Percentiles rank a stretch among this genome's conserved stretches.
Evolutionary conservation across 2,329 filamentous ascomycete species (phyloP).

Genomic region (Fusarium staphyleae): DNA sequence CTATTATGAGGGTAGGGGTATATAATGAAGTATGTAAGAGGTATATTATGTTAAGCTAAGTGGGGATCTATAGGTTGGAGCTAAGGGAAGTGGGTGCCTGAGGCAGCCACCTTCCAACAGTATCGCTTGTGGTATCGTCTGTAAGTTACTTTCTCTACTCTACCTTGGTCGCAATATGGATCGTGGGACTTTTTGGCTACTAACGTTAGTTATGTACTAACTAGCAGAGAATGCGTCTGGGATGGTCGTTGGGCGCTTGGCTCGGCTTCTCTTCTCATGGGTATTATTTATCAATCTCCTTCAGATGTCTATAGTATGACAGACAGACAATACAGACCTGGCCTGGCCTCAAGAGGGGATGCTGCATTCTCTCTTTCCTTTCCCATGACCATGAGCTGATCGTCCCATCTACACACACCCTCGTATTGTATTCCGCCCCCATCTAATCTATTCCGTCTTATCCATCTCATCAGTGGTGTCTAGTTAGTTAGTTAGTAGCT

Average conservation of each 20-base stretch:
- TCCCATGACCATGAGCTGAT: constrained; percentile 8
- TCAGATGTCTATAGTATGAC: not conserved
- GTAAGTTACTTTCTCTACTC: not conserved
- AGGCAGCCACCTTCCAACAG: too few relatives aligned
- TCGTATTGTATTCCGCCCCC: not conserved
- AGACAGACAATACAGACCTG: constrained; percentile 9
- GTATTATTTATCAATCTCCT: too few relatives aligned
- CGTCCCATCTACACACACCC: constrained; percentile 6
- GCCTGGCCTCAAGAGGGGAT: not conserved
- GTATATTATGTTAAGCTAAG: too few relatives aligned
- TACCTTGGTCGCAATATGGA: constrained; percentile 9
- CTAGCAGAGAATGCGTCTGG: too few relatives aligned
- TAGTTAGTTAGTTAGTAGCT: too few relatives aligned
- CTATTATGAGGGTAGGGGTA: too few relatives aligned
- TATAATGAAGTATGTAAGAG: too few relatives aligned
- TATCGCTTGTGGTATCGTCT: constrained; percentile 3
- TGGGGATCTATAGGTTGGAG: too few relatives aligned
- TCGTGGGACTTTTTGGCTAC: constrained; percentile 1
- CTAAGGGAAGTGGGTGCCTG: too few relatives aligned
- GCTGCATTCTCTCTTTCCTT: constrained; percentile 1
- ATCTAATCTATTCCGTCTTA: constrained; percentile 25
- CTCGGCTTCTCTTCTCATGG: not conserved
- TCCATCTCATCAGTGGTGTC: constrained; percentile 5
- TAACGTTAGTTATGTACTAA: too few relatives aligned
- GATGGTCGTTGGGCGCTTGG: constrained; percentile 1